phyloP scores from a whole-genome alignment of 2,329 filamentous ascomycete genomes.

The Neofusicoccum ribis region DNA sequence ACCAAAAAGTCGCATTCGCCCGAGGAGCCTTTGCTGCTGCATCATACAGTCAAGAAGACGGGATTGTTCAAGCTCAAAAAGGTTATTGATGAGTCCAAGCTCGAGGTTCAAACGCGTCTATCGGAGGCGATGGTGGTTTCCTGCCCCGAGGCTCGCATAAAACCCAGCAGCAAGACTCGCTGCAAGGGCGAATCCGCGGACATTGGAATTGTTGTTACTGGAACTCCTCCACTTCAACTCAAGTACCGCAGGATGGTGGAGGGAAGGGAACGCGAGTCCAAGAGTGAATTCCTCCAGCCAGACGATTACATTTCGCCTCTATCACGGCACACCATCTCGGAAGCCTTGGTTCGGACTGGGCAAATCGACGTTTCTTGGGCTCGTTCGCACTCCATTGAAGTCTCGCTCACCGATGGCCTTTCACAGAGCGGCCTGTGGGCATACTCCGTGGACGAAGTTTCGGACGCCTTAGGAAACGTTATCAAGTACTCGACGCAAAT shows the following conservation, averaged over 20 bases:
- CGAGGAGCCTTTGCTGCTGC: conserved; percentile 64
- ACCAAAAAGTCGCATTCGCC: conserved; percentile 49
- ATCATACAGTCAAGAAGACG: conserved; percentile 77
- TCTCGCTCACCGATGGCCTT: conserved; percentile 89
- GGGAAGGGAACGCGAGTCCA: conserved; percentile 73
- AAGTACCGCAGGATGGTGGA: conserved; percentile 90
- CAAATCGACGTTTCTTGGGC: conserved; percentile 79
- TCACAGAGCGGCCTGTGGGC: conserved; percentile 76
- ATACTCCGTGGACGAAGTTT: conserved; percentile 88
- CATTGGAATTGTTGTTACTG: conserved; percentile 77
- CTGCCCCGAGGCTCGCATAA: conserved; percentile 79
- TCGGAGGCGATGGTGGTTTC: conserved; percentile 81
- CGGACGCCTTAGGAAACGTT: conserved; percentile 85
- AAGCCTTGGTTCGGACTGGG: conserved; percentile 57
- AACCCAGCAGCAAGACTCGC: conserved; percentile 64
- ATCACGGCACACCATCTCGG: conserved; percentile 58
- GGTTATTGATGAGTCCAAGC: conserved; percentile 89
- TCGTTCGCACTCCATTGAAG: conserved; percentile 68
- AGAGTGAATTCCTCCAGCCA: conserved; percentile 87
- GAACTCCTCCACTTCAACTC: conserved; percentile 87
- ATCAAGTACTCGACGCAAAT: conserved; percentile 68
- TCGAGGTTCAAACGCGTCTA: conserved; percentile 78
- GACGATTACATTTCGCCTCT: conserved; percentile 81
- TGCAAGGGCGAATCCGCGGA: conserved; percentile 89
- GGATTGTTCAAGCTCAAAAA: conserved; percentile 83